Conservation (phyloP, 768 basidiomycete genomes). For the Lactarius vividus region DNA sequence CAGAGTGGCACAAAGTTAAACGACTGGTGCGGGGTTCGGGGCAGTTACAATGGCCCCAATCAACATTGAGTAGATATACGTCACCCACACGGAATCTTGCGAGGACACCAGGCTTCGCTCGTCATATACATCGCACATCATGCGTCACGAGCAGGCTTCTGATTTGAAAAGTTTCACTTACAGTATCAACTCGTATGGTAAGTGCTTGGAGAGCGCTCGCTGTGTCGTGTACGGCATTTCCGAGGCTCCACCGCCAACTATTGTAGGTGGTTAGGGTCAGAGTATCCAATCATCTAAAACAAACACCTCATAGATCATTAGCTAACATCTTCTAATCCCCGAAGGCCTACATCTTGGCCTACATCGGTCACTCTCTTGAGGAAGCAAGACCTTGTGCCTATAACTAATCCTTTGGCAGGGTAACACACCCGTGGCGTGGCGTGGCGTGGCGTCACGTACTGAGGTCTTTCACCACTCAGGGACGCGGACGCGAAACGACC, state of each 20-base stretch:
- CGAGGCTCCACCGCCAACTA: not conserved
- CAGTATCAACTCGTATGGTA: not conserved
- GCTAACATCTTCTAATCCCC: not conserved
- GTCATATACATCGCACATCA: not conserved
- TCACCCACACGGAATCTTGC: not conserved
- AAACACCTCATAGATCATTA: not conserved
- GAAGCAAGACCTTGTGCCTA: not conserved
- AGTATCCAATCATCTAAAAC: not conserved
- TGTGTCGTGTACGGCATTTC: not conserved
- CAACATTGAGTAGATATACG: not conserved
- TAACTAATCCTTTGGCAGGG: not conserved
- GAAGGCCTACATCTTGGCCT: not conserved
- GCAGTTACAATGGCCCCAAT: not conserved
- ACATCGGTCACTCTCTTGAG: too few species aligned
- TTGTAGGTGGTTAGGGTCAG: not conserved
- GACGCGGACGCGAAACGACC: too few species aligned
- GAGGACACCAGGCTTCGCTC: not conserved
- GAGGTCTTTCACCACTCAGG: too few species aligned
- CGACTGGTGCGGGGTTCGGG: not conserved
- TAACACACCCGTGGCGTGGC: not conserved
- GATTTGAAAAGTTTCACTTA: not conserved
- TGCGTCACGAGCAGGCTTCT: not conserved
- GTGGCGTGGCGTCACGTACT: too few species aligned
- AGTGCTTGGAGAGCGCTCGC: not conserved
- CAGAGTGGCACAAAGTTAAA: too few species aligned